phyloP scores from a whole-genome alignment of 139 green algal species.

The Tetradesmus obliquus region DNA sequence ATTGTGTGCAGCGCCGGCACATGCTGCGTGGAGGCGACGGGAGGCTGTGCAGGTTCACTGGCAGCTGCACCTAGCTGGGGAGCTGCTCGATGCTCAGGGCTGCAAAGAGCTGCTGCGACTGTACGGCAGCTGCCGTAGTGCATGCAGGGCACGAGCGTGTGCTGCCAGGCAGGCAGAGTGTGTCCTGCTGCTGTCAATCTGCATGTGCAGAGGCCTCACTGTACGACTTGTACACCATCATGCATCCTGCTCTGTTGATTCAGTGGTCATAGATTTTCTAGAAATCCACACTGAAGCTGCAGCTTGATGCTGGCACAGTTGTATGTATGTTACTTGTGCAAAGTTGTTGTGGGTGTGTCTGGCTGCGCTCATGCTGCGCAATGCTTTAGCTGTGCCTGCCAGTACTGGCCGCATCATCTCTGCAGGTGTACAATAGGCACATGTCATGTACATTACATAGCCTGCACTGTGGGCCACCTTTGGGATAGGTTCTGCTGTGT shows the following conservation, averaged over 20 bases:
- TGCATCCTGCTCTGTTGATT: neutral
- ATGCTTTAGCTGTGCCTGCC: neutral
- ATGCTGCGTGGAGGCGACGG: neutral
- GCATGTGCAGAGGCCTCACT: neutral
- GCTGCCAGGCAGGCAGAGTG: neutral
- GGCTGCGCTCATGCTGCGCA: neutral
- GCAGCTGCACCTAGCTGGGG: neutral
- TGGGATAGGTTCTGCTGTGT: neutral
- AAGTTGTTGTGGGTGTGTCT: neutral
- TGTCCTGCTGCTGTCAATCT: neutral
- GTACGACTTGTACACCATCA: neutral
- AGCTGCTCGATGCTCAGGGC: neutral
- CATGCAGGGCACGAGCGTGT: neutral
- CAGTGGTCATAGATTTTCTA: neutral
- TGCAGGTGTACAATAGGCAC: neutral
- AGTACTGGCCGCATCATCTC: neutral
- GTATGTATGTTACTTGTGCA: neutral
- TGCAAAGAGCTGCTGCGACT: neutral
- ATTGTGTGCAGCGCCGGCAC: neutral
- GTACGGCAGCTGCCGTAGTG: neutral
- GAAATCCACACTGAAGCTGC: neutral
- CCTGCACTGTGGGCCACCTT: neutral
- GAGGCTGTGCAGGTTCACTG: neutral
- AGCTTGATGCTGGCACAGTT: slow-evolving; percentile 7
- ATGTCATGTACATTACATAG: neutral